A percentile compares a stretch with the other conserved stretches of the same genome.
Evolutionary conservation across 2,329 filamentous ascomycete genomes (phyloP).

Genomic region (Trichophyton mentagrophytes): DNA sequence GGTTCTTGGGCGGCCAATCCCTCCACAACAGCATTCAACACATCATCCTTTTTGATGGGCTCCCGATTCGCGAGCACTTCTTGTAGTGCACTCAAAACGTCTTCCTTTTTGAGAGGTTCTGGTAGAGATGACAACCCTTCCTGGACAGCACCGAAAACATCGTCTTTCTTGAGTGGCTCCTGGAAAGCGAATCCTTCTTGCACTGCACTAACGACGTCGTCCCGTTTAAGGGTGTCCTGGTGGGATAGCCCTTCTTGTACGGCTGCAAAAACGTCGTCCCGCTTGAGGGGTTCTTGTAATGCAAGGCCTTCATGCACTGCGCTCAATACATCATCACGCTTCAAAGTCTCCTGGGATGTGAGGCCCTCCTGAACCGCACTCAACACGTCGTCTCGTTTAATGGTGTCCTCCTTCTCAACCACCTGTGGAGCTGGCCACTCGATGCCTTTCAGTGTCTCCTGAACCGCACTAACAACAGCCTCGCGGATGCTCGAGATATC

Average conservation of each 20-base stretch:
- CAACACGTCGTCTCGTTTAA: conserved; percentile 16
- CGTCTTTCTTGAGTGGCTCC: conserved; percentile 57
- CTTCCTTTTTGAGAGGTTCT: conserved; percentile 12
- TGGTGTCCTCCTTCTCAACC: conserved; percentile 18
- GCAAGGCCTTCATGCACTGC: conserved; percentile 86
- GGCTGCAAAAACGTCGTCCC: conserved; percentile 17
- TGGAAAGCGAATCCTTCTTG: conserved; percentile 80
- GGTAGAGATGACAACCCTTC: conserved; percentile 17
- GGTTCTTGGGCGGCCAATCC: conserved; percentile 39
- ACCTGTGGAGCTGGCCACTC: conserved; percentile 52
- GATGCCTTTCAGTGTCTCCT: conserved; percentile 75
- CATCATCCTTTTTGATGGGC: conserved; percentile 55
- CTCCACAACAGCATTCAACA: conserved; percentile 74
- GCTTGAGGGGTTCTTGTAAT: conserved; percentile 37
- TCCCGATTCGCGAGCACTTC: conserved; percentile 26
- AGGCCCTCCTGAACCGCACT: conserved; percentile 19
- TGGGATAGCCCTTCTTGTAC: conserved; percentile 21
- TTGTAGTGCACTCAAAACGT: conserved; percentile 17
- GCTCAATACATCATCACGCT: conserved; percentile 41
- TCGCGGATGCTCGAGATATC: conserved; percentile 61
- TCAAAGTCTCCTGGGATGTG: conserved; percentile 25
- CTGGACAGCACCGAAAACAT: conserved; percentile 34
- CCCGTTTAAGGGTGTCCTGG: conserved; percentile 36
- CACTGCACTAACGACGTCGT: conserved; percentile 49
- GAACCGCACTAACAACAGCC: conserved; percentile 70